Conservation (phyloP, 2,329 filamentous ascomycete species). For the Penicillium sclerotiorum region DNA sequence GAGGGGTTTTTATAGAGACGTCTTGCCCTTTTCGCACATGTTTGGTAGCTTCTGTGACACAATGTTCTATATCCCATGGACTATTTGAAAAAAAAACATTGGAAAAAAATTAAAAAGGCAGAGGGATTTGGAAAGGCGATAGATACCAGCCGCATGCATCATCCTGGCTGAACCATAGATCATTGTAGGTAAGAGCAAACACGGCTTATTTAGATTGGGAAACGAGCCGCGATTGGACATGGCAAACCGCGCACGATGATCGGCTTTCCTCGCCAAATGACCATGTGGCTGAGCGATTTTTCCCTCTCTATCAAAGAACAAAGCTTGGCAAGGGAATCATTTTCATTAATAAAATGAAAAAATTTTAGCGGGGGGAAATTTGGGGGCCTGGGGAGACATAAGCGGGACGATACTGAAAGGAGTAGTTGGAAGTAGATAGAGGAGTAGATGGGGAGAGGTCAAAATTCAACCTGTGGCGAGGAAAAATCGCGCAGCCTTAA, state of each 20-base stretch:
- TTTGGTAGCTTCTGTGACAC: neutral
- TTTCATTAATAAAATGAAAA: neutral
- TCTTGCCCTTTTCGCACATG: neutral
- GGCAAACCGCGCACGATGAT: constrained; percentile 24
- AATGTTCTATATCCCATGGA: neutral
- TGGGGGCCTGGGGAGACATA: constrained; percentile 8
- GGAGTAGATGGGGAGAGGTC: too few relatives aligned
- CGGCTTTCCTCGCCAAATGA: neutral
- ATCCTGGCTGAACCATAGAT: neutral
- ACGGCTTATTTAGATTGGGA: neutral
- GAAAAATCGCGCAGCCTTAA: constrained; percentile 25
- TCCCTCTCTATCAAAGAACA: neutral
- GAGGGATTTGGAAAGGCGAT: too few relatives aligned
- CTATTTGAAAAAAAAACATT: neutral
- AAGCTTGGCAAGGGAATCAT: neutral
- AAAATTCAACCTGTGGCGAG: constrained; percentile 14
- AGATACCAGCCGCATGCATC: neutral
- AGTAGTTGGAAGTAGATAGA: too few relatives aligned
- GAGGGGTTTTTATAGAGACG: neutral
- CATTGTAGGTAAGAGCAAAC: neutral
- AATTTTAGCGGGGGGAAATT: constrained; percentile 1
- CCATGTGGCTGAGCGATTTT: constrained; percentile 18
- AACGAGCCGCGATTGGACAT: constrained; percentile 16
- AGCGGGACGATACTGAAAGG: constrained; percentile 9
- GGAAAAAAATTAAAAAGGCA: neutral